These are phyloP conservation scores for Diaporthe helianthi DNA, from an alignment of 2,329 filamentous ascomycete genomes.

Conservation along the genomic window DNA sequence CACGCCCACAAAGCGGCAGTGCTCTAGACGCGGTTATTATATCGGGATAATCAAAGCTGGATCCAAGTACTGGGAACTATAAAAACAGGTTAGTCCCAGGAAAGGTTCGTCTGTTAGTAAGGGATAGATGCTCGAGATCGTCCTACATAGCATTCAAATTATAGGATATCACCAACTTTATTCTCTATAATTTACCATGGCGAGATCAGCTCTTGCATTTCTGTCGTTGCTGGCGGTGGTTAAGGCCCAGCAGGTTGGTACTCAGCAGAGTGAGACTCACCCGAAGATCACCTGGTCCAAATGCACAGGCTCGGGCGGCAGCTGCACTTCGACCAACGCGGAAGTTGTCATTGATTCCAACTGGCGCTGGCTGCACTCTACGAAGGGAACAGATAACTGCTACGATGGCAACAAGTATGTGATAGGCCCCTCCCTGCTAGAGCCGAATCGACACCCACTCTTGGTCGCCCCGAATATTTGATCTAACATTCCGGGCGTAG, in stretches of 20 bases:
- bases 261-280: constrained; percentile 47
- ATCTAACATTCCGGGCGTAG: constrained; percentile 41
- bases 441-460: constrained; percentile 44
- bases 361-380: constrained; percentile 57
- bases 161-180: not conserved
- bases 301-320: constrained; percentile 49
- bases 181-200: not conserved
- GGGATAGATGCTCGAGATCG: not conserved
- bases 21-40: not conserved
- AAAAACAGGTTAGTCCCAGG: not conserved
- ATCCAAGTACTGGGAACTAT: not conserved
- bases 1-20: not conserved
- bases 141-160: not conserved
- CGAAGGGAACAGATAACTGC: constrained; percentile 46
- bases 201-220: constrained; percentile 11
- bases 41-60: not conserved
- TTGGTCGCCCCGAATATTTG: constrained; percentile 40
- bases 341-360: constrained; percentile 56
- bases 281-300: constrained; percentile 52
- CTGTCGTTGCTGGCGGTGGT: constrained; percentile 43
- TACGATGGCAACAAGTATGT: constrained; percentile 48
- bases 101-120: not conserved
- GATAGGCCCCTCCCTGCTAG: constrained; percentile 54
- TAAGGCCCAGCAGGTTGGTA: constrained; percentile 50
- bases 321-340: constrained; percentile 50